Percentiles rank a stretch among this genome's conserved stretches.
These are phyloP conservation scores for Paecilomyces niveus DNA, from an alignment of 2,329 filamentous ascomycete genomes.

Conservation along the genomic window DNA sequence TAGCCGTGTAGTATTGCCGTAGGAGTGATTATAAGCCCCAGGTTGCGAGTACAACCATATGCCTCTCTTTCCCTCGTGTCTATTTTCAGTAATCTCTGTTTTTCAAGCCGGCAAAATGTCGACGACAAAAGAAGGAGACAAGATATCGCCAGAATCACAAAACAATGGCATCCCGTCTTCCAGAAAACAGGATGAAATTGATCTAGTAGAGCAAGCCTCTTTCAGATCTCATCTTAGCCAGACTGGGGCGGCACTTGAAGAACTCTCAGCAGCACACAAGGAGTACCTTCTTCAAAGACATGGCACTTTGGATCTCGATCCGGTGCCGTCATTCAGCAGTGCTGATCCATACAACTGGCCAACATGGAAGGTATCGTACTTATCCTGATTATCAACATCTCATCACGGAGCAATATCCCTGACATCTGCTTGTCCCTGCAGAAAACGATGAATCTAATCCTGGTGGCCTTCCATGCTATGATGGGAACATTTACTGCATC, in stretches of 20 bases:
- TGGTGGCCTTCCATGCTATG: slow-evolving; percentile 52
- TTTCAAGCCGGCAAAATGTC: not conserved
- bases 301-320: slow-evolving; percentile 49
- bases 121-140: not conserved
- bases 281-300: slow-evolving; percentile 47
- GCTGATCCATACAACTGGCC: slow-evolving; percentile 54
- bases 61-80: not conserved
- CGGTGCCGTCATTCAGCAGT: slow-evolving; percentile 43
- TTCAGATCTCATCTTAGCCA: slow-evolving; percentile 19
- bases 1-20: not conserved
- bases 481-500: slow-evolving; percentile 52
- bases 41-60: not conserved
- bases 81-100: not conserved
- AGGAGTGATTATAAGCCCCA: not conserved
- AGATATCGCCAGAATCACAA: not conserved
- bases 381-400: slow-evolving; percentile 44
- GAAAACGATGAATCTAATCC: slow-evolving; percentile 47
- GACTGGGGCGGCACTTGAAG: slow-evolving; percentile 21
- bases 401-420: not conserved
- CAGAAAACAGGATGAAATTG: not conserved
- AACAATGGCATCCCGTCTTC: not conserved
- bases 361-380: slow-evolving; percentile 48
- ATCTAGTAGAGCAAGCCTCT: not conserved
- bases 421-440: slow-evolving; percentile 14
- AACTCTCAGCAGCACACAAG: slow-evolving; percentile 15